Conservation (phyloP, 108 stramenopile species). For the Epithemia pelagica region DNA sequence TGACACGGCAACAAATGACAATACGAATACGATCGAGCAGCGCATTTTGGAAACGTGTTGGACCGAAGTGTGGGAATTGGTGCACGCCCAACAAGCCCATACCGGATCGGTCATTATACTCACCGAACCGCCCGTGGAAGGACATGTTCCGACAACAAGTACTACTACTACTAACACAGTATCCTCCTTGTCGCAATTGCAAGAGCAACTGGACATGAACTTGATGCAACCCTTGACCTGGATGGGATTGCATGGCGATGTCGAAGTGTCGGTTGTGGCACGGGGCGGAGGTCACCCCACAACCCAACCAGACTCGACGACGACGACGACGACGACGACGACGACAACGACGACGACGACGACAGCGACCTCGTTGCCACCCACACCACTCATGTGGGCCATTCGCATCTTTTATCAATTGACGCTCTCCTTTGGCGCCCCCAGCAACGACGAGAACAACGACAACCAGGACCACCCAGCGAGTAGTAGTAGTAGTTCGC, state of each 20-base stretch:
- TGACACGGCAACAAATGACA: background rate
- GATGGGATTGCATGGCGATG: background rate
- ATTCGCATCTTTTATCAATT: background rate
- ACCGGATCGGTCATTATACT: background rate
- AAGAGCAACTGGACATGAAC: background rate
- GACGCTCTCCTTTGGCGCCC: background rate
- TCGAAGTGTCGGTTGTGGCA: background rate
- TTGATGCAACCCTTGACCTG: background rate
- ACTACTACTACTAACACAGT: background rate
- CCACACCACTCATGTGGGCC: no score
- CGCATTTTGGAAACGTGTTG: background rate
- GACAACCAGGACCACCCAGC: background rate
- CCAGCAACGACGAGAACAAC: background rate
- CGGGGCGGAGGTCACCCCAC: background rate
- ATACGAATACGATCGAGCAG: background rate
- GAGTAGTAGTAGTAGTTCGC: no score
- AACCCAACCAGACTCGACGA: no score
- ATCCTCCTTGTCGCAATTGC: background rate
- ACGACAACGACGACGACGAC: no score
- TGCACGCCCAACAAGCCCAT: background rate
- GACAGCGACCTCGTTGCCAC: no score
- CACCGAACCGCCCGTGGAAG: no score
- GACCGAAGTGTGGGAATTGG: background rate
- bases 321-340: no score
- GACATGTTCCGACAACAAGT: background rate